Conservation (phyloP, 257 asterid species). For the Parsonsia alboflavescens region DNA sequence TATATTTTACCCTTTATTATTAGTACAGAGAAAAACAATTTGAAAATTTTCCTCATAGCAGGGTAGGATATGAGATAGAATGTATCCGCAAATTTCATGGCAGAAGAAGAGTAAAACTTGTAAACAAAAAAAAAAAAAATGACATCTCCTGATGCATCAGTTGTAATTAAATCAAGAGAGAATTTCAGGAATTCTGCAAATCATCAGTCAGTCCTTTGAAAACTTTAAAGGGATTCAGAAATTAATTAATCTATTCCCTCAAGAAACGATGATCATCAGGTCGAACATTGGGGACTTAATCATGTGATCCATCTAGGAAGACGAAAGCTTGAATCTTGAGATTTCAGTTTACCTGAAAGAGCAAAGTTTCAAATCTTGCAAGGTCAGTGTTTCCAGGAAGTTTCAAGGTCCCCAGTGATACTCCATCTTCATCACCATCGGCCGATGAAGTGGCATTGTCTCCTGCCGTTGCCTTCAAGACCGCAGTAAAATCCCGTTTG, state of each 20-base stretch:
- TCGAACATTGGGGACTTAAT: not conserved
- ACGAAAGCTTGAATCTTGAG: not conserved
- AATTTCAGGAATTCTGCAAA: not conserved
- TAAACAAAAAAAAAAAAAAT: not conserved
- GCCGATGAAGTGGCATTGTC: slow-evolving; percentile 23
- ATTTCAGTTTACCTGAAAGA: slow-evolving; percentile 59
- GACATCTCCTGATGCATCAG: not conserved
- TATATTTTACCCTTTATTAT: not conserved
- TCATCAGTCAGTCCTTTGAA: not conserved
- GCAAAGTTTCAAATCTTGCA: slow-evolving; percentile 68
- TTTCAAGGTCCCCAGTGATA: slow-evolving; percentile 81
- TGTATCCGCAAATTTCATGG: not conserved
- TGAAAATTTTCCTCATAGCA: not conserved
- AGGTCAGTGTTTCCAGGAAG: slow-evolving; percentile 65
- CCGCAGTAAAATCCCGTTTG: slow-evolving; percentile 17
- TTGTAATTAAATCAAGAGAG: not conserved
- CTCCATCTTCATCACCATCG: slow-evolving; percentile 53
- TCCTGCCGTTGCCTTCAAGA: slow-evolving; percentile 38
- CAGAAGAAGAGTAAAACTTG: not conserved
- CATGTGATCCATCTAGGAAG: not conserved
- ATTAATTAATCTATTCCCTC: not conserved
- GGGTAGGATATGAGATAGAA: not conserved
- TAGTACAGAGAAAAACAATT: not conserved
- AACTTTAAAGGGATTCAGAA: not conserved
- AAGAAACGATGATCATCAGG: not conserved